A percentile compares a stretch with the other conserved stretches of the same genome.
Conservation (phyloP, 2,329 filamentous ascomycete genomes). For the Colletotrichum tanaceti region DNA sequence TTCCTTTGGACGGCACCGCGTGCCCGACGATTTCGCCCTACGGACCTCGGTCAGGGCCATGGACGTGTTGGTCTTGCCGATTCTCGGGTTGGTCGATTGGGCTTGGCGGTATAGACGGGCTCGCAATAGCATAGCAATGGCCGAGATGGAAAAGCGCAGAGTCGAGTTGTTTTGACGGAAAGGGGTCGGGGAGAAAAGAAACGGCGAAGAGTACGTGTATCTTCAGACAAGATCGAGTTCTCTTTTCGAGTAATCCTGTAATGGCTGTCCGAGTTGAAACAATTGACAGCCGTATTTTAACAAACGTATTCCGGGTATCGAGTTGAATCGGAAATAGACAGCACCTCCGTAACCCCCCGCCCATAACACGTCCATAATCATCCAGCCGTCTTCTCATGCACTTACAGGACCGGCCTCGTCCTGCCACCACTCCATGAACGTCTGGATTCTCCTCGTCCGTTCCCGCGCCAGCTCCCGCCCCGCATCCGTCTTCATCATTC, state of each 20-base stretch:
- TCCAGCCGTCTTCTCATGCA: conserved; percentile 2
- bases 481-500: conserved; percentile 72
- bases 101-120: conserved; percentile 34
- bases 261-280: conserved; percentile 22
- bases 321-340: conserved; percentile 34
- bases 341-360: background rate
- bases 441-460: conserved; percentile 63
- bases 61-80: conserved; percentile 32
- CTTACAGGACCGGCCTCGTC: conserved; percentile 55
- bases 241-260: conserved; percentile 5
- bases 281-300: background rate
- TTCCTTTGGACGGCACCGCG: conserved; percentile 28
- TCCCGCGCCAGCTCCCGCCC: conserved; percentile 65
- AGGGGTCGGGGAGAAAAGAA: background rate
- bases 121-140: conserved; percentile 1
- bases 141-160: background rate
- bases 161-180: background rate
- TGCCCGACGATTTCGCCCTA: conserved; percentile 32
- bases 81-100: conserved; percentile 32
- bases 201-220: background rate
- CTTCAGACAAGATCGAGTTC: background rate
- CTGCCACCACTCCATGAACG: conserved; percentile 69
- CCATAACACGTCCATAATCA: background rate
- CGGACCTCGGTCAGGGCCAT: conserved; percentile 30
- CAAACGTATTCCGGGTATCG: conserved; percentile 29